Conservation (phyloP, 495 filamentous ascomycete species). For the Xylaria telfairii region DNA sequence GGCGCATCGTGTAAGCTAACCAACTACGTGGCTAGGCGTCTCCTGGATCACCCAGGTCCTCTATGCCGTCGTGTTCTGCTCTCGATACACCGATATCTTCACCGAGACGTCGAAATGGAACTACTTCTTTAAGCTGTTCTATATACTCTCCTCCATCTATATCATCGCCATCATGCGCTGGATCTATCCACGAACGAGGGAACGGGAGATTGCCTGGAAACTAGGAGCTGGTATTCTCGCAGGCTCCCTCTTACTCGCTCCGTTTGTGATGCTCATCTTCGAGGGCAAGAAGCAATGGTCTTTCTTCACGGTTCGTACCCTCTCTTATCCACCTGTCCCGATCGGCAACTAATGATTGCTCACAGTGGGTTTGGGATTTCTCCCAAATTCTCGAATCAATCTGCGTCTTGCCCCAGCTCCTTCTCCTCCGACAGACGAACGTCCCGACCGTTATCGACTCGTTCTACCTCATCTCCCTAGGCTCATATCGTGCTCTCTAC, state of each 20-base stretch:
- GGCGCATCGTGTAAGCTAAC: constrained; percentile 30
- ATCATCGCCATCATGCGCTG: constrained; percentile 86
- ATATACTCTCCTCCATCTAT: constrained; percentile 83
- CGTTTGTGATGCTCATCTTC: constrained; percentile 71
- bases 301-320: constrained; percentile 62
- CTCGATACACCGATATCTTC: constrained; percentile 88
- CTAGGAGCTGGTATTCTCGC: constrained; percentile 69
- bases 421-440: constrained; percentile 89
- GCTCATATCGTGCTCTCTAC: constrained; percentile 89
- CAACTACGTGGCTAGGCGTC: constrained; percentile 64
- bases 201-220: constrained; percentile 91
- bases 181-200: constrained; percentile 84
- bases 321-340: not conserved
- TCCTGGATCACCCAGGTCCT: constrained; percentile 94
- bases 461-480: constrained; percentile 87
- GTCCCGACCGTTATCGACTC: constrained; percentile 96
- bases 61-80: constrained; percentile 84
- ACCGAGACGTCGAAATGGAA: constrained; percentile 62
- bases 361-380: constrained; percentile 79
- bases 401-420: constrained; percentile 86
- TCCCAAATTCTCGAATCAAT: constrained; percentile 90
- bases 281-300: constrained; percentile 45
- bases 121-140: constrained; percentile 83
- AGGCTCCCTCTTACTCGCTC: constrained; percentile 65
- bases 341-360: constrained; percentile 7